These are phyloP conservation scores for Plasmodium cynomolgi DNA, from an alignment of 169 alveolate species.

Conservation along the genomic window DNA sequence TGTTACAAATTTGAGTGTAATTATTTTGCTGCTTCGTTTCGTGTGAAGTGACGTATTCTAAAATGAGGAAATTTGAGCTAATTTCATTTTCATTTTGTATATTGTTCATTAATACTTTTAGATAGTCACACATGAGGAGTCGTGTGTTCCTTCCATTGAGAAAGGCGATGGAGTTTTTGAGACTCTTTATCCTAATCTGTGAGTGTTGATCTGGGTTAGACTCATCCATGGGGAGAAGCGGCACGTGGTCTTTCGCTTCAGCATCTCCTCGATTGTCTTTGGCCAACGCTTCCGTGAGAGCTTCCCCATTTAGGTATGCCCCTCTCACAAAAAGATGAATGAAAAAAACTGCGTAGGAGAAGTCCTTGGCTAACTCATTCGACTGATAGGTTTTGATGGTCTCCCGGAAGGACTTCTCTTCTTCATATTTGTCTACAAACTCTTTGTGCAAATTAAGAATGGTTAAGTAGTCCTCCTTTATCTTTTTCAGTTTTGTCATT, in stretches of 20 bases:
- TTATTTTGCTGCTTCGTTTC: constrained; percentile 2
- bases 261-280: background rate
- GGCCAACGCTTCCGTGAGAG: background rate
- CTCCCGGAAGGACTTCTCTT: constrained; percentile 12
- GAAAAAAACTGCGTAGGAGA: constrained; percentile 20
- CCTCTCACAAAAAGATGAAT: constrained; percentile 27
- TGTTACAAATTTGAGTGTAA: background rate
- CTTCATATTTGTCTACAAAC: constrained; percentile 22
- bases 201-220: background rate
- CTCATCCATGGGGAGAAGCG: background rate
- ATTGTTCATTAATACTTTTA: constrained; percentile 18
- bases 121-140: constrained; percentile 13
- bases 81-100: constrained; percentile 27
- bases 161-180: background rate
- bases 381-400: background rate
- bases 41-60: background rate
- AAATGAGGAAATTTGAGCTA: background rate
- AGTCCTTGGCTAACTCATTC: constrained; percentile 21
- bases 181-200: background rate
- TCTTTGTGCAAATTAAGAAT: constrained; percentile 32
- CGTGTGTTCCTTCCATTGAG: constrained; percentile 40
- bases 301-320: background rate
- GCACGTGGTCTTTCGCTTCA: background rate
- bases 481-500: background rate
- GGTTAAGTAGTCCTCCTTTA: constrained; percentile 15